phyloP scores from a whole-genome alignment of 805 yeast species.

The Candida nanaspora region DNA sequence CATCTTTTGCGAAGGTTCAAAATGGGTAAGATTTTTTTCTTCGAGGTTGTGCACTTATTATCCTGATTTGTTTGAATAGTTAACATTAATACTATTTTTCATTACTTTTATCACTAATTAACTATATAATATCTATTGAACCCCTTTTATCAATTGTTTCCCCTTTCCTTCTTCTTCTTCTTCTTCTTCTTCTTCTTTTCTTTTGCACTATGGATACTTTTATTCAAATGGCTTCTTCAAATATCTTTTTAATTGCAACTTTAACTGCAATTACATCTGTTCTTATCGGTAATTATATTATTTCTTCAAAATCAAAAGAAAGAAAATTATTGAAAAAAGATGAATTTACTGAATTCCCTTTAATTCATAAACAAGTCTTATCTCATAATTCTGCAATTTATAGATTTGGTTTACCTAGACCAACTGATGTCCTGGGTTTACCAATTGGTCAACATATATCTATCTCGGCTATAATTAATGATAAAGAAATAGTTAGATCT shows the following conservation, averaged over 20 bases:
- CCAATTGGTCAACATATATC: conserved; percentile 94
- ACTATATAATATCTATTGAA: too few relatives aligned
- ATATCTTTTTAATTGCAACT: conserved; percentile 8
- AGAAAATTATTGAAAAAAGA: conserved; percentile 56
- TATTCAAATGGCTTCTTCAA: background rate
- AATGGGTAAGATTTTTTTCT: too few relatives aligned
- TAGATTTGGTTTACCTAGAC: conserved; percentile 74
- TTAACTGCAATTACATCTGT: conserved; percentile 17
- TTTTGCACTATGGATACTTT: background rate
- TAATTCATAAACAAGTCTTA: conserved; percentile 67
- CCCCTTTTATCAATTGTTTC: background rate
- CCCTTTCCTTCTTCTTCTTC: background rate
- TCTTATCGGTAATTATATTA: conserved; percentile 12
- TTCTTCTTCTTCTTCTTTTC: background rate
- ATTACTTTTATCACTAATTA: too few relatives aligned
- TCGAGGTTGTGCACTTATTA: too few relatives aligned
- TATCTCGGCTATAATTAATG: conserved; percentile 67
- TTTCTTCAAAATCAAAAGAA: conserved; percentile 12
- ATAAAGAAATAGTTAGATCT: conserved; percentile 75
- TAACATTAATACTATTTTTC: too few relatives aligned
- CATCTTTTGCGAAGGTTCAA: background rate
- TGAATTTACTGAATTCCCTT: conserved; percentile 70
- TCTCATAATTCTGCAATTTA: conserved; percentile 79
- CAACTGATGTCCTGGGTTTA: conserved; percentile 70
- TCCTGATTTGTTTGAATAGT: too few relatives aligned